Conservation (phyloP, 1,284 basidiomycete species). For the Polyporus tsugae region DNA sequence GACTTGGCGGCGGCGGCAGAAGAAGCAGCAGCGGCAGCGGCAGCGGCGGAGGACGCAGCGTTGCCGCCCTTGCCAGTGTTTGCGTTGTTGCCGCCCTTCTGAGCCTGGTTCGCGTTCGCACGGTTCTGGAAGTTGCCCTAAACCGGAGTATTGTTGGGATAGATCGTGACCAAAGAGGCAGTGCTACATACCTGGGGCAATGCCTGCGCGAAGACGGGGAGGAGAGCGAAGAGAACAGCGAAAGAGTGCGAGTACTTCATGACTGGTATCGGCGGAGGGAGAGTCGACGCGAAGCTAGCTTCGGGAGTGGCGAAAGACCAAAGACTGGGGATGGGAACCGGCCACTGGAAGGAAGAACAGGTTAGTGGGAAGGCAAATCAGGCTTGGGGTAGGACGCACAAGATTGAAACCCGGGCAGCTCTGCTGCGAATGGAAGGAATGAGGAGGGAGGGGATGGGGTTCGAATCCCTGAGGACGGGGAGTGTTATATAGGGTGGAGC, state of each 20-base stretch:
- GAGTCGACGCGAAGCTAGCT: constrained; percentile 44
- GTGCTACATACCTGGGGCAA: constrained; percentile 42
- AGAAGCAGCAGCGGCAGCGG: constrained; percentile 15
- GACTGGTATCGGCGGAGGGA: constrained; percentile 37
- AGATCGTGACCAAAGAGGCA: not conserved
- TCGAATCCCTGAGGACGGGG: not conserved
- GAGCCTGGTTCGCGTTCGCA: constrained; percentile 4
- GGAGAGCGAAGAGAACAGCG: constrained; percentile 50
- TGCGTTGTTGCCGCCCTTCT: constrained; percentile 20
- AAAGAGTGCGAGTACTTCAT: constrained; percentile 62
- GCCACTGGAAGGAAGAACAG: constrained; percentile 14
- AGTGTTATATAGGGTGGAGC: constrained; percentile 17
- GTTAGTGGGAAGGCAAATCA: constrained; percentile 9
- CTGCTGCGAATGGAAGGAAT: constrained; percentile 45
- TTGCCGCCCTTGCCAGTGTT: constrained; percentile 18
- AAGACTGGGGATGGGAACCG: constrained; percentile 46
- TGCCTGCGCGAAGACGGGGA: constrained; percentile 54
- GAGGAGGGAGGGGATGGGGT: constrained; percentile 31
- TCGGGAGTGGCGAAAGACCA: constrained; percentile 48
- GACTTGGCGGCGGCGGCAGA: constrained; percentile 16
- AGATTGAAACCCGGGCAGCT: constrained; percentile 46
- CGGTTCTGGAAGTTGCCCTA: constrained; percentile 32
- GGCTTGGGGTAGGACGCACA: constrained; percentile 33
- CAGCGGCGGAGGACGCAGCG: constrained; percentile 12
- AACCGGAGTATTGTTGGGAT: not conserved